phyloP scores from a whole-genome alignment of 345 rosid species.

The Arabidopsis arenosa region DNA sequence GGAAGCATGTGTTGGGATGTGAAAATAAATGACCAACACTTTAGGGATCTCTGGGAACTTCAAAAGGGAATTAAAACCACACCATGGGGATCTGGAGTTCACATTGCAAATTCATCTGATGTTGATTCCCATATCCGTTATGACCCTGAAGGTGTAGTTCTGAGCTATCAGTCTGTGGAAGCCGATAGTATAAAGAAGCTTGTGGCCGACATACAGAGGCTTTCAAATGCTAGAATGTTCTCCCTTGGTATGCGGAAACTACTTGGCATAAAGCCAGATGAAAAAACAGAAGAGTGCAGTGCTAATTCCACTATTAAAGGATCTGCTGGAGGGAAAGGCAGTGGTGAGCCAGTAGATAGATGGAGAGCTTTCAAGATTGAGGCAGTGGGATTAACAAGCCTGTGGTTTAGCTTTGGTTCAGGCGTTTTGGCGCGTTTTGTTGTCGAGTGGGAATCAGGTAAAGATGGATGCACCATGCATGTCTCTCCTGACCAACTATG shows the following conservation, averaged over 20 bases:
- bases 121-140: slow-evolving; percentile 90
- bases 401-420: slow-evolving; percentile 98
- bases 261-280: slow-evolving; percentile 91
- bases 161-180: slow-evolving; percentile 93
- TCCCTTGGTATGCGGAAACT: slow-evolving; percentile 91
- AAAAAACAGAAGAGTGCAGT: slow-evolving; percentile 66
- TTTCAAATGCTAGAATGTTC: slow-evolving; percentile 94
- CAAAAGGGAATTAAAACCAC: slow-evolving; percentile 80
- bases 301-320: slow-evolving; percentile 57
- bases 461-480: slow-evolving; percentile 99
- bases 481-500: slow-evolving; percentile 99
- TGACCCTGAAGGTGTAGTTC: slow-evolving; percentile 97
- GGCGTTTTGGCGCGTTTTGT: slow-evolving; percentile 91
- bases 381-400: slow-evolving; percentile 91
- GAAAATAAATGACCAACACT: slow-evolving; percentile 93
- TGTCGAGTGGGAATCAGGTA: slow-evolving; percentile 98
- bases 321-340: slow-evolving; percentile 63
- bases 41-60: slow-evolving; percentile 98
- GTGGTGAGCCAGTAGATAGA: slow-evolving; percentile 74
- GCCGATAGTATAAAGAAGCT: slow-evolving; percentile 87
- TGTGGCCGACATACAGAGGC: slow-evolving; percentile 92
- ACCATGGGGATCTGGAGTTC: slow-evolving; percentile 94
- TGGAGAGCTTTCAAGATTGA: slow-evolving; percentile 93
- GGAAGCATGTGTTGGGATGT: slow-evolving; percentile 99
- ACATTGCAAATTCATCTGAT: slow-evolving; percentile 92